Base-by-base conservation (phyloP, 768 basidiomycete species). In the Flagelloscypha sp. region DNA sequence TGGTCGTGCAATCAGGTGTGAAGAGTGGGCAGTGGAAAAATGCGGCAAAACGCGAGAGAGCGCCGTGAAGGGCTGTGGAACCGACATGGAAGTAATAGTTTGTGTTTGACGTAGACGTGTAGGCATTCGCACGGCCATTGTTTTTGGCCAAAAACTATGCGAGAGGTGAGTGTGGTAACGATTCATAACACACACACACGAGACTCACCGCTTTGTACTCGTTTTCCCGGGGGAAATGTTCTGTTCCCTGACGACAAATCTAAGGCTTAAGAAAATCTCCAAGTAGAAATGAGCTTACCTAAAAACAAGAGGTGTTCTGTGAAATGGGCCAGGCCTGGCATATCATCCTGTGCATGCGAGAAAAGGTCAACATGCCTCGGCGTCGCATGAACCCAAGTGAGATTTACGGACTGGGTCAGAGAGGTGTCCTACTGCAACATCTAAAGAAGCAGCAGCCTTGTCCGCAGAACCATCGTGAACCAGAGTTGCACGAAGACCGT, bases 11-110 rank as follows among this genome's bases (percentile, higher is more conserved):
- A 4, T 83, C 84, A 0, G 84, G 75, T 2, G 77, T 56, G 51
- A 99, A 98, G 27, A 94, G 70, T 0, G 94, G 94, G n/a, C 77
- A 84, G 45, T 85, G 85, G 60, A 99, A 98, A 63, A 99, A 98
- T 0, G 69, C 74, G 17, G 88, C 59, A 55, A 87, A 81, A 43
- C 88, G 79, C 51, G 76, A 71, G 35, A 90, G 71, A 24, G 85
- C 85, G 42, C 75, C 77, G 3, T 65, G 54, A 4, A 87, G 66
- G 4, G 76, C 76, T 9, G 71, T 54, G 4, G 77, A 76, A 18
- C 74, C 69, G 16, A 87, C 78, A 46, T 59, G 77, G 58, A 86
- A 87, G 53, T 78, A 78, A 53, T 87, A 92, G 57, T 90, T 93
- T 28, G 95, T 99, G 53, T 90, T 89, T 15, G 81, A 78, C 21